phyloP scores from a whole-genome alignment of 2,329 filamentous ascomycete genomes.

The Xylariaceae sp. region DNA sequence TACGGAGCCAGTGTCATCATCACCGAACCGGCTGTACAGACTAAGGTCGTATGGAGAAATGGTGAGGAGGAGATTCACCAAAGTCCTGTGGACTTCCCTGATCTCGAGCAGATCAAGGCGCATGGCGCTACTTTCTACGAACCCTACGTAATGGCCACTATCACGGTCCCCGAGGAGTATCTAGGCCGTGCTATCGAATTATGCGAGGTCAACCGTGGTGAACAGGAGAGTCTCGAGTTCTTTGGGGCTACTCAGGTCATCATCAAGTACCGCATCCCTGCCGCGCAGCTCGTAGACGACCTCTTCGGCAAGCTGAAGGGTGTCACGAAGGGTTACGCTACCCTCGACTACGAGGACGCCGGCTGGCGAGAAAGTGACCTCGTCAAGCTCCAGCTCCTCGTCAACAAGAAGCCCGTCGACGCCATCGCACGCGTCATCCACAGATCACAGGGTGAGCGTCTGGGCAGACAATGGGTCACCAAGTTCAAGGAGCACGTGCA shows the following conservation, averaged over 20 bases:
- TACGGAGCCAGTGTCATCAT: slow-evolving; percentile 95
- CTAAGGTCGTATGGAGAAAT: slow-evolving; percentile 73
- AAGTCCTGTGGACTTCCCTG: slow-evolving; percentile 85
- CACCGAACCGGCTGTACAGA: slow-evolving; percentile 90
- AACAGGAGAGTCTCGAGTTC: slow-evolving; percentile 82
- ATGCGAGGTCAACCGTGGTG: slow-evolving; percentile 82
- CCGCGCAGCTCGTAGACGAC: slow-evolving; percentile 89
- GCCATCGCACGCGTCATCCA: slow-evolving; percentile 91
- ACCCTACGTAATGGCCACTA: slow-evolving; percentile 62
- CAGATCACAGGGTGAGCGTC: slow-evolving; percentile 68
- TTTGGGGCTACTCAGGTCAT: slow-evolving; percentile 92
- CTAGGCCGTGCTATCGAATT: slow-evolving; percentile 91
- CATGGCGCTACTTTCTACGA: slow-evolving; percentile 45
- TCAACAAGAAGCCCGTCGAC: slow-evolving; percentile 91
- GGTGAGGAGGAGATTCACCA: slow-evolving; percentile 74
- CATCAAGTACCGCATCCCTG: slow-evolving; percentile 81
- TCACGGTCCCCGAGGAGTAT: slow-evolving; percentile 91
- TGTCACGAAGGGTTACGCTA: slow-evolving; percentile 89
- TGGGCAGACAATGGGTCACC: slow-evolving; percentile 82
- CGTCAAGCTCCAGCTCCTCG: slow-evolving; percentile 83
- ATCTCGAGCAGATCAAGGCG: slow-evolving; percentile 47
- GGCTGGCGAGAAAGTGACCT: slow-evolving; percentile 77
- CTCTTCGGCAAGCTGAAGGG: slow-evolving; percentile 96
- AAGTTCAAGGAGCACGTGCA: slow-evolving; percentile 98
- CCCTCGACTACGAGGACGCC: slow-evolving; percentile 92